phyloP scores from a whole-genome alignment of 2,329 filamentous ascomycete genomes.

The Exophiala phaeomuriformis region DNA sequence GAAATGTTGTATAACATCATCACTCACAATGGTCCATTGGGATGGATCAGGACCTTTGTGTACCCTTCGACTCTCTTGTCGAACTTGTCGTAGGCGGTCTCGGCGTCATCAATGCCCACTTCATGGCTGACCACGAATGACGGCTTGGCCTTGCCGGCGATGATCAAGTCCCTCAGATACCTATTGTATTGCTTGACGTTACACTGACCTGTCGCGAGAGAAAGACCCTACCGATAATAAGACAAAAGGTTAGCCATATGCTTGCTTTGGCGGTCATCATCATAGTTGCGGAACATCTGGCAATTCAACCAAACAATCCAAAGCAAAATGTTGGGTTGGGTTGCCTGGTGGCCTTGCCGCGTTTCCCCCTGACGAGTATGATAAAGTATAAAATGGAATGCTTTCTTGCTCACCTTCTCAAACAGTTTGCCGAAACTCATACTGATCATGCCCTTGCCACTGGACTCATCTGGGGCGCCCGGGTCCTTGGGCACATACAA shows the following conservation, averaged over 20 bases:
- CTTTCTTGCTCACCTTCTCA: slow-evolving; percentile 49
- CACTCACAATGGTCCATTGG: slow-evolving; percentile 45
- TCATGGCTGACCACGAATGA: slow-evolving; percentile 61
- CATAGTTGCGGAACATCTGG: neutral
- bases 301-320: too few species aligned
- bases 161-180: slow-evolving; percentile 59
- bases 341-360: too few species aligned
- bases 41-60: slow-evolving; percentile 61
- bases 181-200: slow-evolving; percentile 63
- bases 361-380: too few species aligned
- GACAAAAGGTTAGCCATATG: neutral
- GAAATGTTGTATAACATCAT: neutral
- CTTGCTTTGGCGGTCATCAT: neutral
- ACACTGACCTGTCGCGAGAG: slow-evolving; percentile 56
- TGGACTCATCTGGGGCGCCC: slow-evolving; percentile 54
- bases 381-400: too few species aligned
- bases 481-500: slow-evolving; percentile 47
- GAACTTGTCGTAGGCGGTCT: slow-evolving; percentile 57
- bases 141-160: slow-evolving; percentile 57
- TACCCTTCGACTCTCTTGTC: slow-evolving; percentile 60
- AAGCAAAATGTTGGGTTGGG: too few species aligned
- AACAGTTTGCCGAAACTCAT: slow-evolving; percentile 62
- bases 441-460: slow-evolving; percentile 57
- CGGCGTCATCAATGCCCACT: slow-evolving; percentile 55
- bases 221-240: slow-evolving; percentile 38